Evolutionary conservation across 179 eudicot genomes (phyloP), one percentile per base, ranked within the genome.

Genomic region (Silene noctiflora): DNA sequence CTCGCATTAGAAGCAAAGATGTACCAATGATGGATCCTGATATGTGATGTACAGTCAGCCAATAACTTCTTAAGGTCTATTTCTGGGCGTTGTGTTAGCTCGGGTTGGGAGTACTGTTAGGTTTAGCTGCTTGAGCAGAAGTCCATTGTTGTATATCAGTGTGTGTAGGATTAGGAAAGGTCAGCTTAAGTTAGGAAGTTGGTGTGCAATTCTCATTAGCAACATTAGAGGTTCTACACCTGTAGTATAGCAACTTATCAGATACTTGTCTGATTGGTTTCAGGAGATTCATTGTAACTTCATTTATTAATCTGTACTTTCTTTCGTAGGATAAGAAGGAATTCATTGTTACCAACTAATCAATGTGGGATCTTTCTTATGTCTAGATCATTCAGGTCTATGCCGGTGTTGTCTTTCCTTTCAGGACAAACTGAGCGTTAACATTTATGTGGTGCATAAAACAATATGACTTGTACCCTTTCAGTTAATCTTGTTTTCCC

Each of bases 1-100:
- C 81, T 31, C 77, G 65, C 83, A 82, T 77, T 87, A 19, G 87
- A 61, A 80, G 85, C 83, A 59, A 78, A 67, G 29, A 25, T 44
- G 68, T 59, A 22, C 39, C 53, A 58, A 71, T 35, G 77, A 75
- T 42, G 71, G 80, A 75, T 65, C 66, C 51, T 75, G 77, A 70
- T 55, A 55, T 73, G 16, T 64, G 12, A 44, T 72, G 75, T 69
- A 79, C 67, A 69, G 65, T 63, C 17, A 31, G 53, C n/a, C 22
- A 25, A 66, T 67, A 56, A 58, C 66, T 27, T 63, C 16, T 35
- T 17, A 22, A 17, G 69, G 25, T 64, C 42, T 31, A 24, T 25
- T 39, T 3, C 12, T n/a, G 21, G 27, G 46, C 19, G 59, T 39
- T 58, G 69, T 67, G 17, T 56, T 19, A n/a, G 62, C 55, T 78